phyloP scores from a whole-genome alignment of 192 early-diverging fungal species.

The Backusella australiensis region DNA sequence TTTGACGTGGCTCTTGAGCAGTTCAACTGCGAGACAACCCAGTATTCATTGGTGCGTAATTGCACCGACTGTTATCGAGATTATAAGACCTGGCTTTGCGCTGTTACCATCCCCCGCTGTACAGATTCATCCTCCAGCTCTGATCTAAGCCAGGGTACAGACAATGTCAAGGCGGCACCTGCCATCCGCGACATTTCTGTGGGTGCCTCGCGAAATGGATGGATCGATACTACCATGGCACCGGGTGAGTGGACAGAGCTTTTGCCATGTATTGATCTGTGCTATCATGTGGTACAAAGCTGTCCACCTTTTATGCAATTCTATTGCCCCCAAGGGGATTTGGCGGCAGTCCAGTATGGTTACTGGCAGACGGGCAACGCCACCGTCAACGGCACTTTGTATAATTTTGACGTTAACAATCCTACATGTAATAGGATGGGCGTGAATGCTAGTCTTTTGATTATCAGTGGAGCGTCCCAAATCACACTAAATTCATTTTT shows the following conservation, averaged over 20 bases:
- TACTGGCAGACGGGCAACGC: constrained; percentile 26
- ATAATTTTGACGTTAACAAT: constrained; percentile 4
- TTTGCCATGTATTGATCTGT: constrained; percentile 56
- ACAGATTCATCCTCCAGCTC: constrained; percentile 19
- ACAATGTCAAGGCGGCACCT: constrained; percentile 8
- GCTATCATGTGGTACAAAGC: constrained; percentile 54
- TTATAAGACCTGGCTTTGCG: constrained; percentile 58
- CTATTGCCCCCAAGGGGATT: constrained; percentile 45
- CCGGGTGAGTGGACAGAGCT: constrained; percentile 47
- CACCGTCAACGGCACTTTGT: constrained; percentile 3
- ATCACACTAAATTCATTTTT: neutral
- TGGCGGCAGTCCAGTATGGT: constrained; percentile 32
- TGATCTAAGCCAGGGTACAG: constrained; percentile 8
- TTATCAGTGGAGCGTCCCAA: neutral
- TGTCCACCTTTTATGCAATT: constrained; percentile 56
- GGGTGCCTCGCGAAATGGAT: constrained; percentile 36
- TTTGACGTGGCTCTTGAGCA: constrained; percentile 45
- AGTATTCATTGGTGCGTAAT: constrained; percentile 55
- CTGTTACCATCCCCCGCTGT: constrained; percentile 55
- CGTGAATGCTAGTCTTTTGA: constrained; percentile 16
- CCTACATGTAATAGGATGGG: constrained; percentile 37
- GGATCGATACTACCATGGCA: constrained; percentile 23
- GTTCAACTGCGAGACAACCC: constrained; percentile 48
- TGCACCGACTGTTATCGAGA: constrained; percentile 51
- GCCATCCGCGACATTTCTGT: constrained; percentile 19